phyloP scores from a whole-genome alignment of 2,329 filamentous ascomycete genomes.

The Metarhizium sp. region DNA sequence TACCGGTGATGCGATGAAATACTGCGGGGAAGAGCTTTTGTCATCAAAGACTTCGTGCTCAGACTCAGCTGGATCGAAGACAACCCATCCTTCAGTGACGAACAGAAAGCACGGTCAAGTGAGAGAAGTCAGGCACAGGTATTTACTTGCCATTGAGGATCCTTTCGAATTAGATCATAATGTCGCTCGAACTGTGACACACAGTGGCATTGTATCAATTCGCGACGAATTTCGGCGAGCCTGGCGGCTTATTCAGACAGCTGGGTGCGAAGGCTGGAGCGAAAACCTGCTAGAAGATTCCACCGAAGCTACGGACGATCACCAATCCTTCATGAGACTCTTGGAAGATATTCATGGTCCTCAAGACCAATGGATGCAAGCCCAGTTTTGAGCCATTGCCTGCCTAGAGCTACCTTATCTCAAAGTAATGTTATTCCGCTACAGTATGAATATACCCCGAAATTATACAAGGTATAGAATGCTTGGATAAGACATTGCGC shows the following conservation, averaged over 20 bases:
- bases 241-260: conserved; percentile 56
- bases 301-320: conserved; percentile 19
- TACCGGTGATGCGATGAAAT: conserved; percentile 3
- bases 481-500: background rate
- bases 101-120: conserved; percentile 29
- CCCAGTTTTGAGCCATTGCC: background rate
- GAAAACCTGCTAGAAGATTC: conserved; percentile 47
- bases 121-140: conserved; percentile 69
- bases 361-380: conserved; percentile 1
- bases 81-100: conserved; percentile 1
- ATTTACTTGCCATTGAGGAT: conserved; percentile 84
- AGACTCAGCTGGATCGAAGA: background rate
- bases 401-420: background rate
- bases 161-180: conserved; percentile 86
- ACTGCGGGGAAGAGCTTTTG: background rate
- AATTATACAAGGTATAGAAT: background rate
- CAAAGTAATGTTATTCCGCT: background rate
- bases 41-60: conserved; percentile 3
- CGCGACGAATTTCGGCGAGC: conserved; percentile 77
- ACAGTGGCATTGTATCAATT: conserved; percentile 72
- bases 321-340: conserved; percentile 15
- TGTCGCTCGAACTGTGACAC: conserved; percentile 76
- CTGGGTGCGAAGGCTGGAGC: conserved; percentile 30
- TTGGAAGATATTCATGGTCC: conserved; percentile 26
- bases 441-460: background rate